These are phyloP conservation scores for Phyllosticta capitalensis DNA, from an alignment of 2,329 filamentous ascomycete genomes.

Conservation along the genomic window DNA sequence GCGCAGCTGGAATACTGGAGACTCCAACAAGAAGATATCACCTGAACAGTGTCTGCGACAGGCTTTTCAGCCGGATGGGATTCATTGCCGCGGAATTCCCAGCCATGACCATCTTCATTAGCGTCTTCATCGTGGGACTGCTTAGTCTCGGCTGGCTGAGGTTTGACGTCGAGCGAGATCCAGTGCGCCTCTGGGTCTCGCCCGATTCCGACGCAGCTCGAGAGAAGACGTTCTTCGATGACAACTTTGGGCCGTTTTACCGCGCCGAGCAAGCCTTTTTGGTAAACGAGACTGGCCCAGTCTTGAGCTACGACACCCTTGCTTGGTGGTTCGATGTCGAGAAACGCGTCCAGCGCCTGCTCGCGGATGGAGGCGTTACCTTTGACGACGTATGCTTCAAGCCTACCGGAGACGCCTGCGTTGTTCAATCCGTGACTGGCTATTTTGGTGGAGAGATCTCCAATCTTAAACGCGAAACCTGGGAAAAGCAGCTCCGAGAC, in stretches of 20 bases:
- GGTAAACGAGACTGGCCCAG: conserved; percentile 81
- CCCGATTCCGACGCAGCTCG: conserved; percentile 81
- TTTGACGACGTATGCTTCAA: conserved; percentile 90
- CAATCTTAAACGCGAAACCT: conserved; percentile 54
- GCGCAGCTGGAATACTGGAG: conserved; percentile 67
- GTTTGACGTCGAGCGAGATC: conserved; percentile 84
- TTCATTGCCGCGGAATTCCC: conserved; percentile 76
- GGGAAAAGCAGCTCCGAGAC: conserved; percentile 60
- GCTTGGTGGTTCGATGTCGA: conserved; percentile 93
- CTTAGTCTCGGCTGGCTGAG: conserved; percentile 81
- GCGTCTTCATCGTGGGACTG: conserved; percentile 64
- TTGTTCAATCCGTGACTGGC: conserved; percentile 83
- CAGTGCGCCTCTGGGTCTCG: conserved; percentile 92
- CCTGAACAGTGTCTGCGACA: conserved; percentile 75
- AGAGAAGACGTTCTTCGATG: conserved; percentile 90
- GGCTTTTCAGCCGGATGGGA: conserved; percentile 70
- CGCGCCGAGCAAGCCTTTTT: conserved; percentile 88
- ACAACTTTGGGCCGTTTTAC: conserved; percentile 91
- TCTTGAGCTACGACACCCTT: conserved; percentile 80
- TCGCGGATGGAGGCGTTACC: conserved; percentile 55
- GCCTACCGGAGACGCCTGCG: conserved; percentile 78
- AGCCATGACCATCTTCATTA: conserved; percentile 66
- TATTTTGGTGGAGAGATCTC: conserved; percentile 67
- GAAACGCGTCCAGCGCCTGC: conserved; percentile 61
- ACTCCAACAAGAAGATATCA: conserved; percentile 69